Percentiles rank a stretch among this genome's conserved stretches.
phyloP scores from a whole-genome alignment of 768 basidiomycete species.

The Russula emetica region DNA sequence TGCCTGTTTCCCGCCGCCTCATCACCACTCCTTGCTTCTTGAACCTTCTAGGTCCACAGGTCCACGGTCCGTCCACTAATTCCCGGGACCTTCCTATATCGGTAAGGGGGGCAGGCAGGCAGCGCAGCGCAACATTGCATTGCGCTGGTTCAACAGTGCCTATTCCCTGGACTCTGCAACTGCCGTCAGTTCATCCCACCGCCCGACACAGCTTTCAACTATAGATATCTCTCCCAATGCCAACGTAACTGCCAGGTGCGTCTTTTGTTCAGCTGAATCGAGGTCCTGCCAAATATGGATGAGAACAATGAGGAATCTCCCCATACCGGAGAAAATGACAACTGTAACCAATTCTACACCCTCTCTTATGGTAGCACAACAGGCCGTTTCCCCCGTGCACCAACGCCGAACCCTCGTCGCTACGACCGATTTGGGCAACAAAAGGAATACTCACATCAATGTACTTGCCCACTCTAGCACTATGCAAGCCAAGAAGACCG shows the following conservation, averaged over 20 bases:
- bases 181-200: constrained; percentile 20
- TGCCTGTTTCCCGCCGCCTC: constrained; percentile 17
- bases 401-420: constrained; percentile 14
- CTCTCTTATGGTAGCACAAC: constrained; percentile 11
- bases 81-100: constrained; percentile 14
- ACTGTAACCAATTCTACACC: constrained; percentile 5
- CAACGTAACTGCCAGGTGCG: constrained; percentile 22
- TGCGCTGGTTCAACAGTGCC: constrained; percentile 6
- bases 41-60: constrained; percentile 15
- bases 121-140: neutral
- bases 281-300: constrained; percentile 25
- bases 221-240: constrained; percentile 26
- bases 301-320: constrained; percentile 24
- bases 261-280: constrained; percentile 11
- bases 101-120: neutral
- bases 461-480: constrained; percentile 21
- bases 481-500: constrained; percentile 16
- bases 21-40: constrained; percentile 19
- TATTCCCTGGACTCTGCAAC: neutral
- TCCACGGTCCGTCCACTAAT: constrained; percentile 13
- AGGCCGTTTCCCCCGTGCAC: constrained; percentile 4
- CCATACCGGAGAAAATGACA: neutral
- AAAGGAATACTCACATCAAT: constrained; percentile 27
- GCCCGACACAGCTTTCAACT: constrained; percentile 24
- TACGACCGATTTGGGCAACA: constrained; percentile 18